Evolutionary conservation across 1,284 basidiomycete genomes (phyloP), one percentile per base, ranked within the genome.

Genomic region (Pseudozyma thailandica): DNA sequence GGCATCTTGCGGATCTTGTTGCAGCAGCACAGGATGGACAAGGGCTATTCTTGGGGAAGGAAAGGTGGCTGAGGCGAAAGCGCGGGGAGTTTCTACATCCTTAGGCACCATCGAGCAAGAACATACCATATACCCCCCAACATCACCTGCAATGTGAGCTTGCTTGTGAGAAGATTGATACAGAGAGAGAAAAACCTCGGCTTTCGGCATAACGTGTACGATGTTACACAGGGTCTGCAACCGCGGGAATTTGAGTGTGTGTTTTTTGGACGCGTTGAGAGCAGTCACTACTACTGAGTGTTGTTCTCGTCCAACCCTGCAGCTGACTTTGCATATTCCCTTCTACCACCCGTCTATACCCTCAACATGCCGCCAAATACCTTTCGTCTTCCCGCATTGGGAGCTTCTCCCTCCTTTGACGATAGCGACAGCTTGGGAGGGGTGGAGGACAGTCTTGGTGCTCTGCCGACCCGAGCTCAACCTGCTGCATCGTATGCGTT

Each of bases 21-120:
- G 52, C 55, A 9, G 50, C 43, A 18, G 65, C 69, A 2, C 65
- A 74, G 33, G 62, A 69, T 6, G 27, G 23, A 3, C 54, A 74
- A 21, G 28, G 47, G 6, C 2, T 74, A 13, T 28, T 65, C 46
- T 23, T 70, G 43, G 72, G 72, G 0, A 72, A 66, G 35, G 23
- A 42, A 7, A 41, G 72, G 18, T 74, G 72, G 72, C 9, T 25
- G 6, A 46, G 18, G 33, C 38, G 50, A 2, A 55, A 56, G 31
- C 39, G 41, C 1, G 53, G 43, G 18, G 72, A 52, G 10, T 71
- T 58, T 41, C 39, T 74, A 25, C 54, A 54, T 26, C 56, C 72
- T 21, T 52, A 20, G 8, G 12, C 27, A 66, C 20, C 42, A 44
- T 7, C 13, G 15, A 15, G 18, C 25, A 6, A 25, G 13, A 25